Base-by-base conservation (phyloP, 2,329 filamentous ascomycete genomes). In the Juglanconis oblonga region DNA sequence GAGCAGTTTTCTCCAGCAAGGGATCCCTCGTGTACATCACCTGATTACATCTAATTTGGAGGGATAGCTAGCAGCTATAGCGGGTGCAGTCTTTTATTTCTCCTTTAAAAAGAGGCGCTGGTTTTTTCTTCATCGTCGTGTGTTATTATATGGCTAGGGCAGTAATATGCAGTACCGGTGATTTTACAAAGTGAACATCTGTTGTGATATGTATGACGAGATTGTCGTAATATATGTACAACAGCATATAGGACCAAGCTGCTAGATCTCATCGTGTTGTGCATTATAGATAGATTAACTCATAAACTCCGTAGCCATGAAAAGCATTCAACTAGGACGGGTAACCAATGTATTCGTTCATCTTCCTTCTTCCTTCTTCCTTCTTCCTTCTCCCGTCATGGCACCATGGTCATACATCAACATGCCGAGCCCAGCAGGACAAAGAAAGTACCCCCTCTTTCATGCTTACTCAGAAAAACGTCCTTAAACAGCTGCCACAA, bases 401-500 rank as follows among this genome's bases (percentile, higher is more conserved):
- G n/a, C 33, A 40, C 35, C 9, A n/a, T 17, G 36, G 49, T n/a
- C 29, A 36, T 17, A 24, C 13, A 31, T 2, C 2, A 24, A 24
- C n/a, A 52, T 8, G 10, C 38, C 38, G 5, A 42, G 4, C 10
- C 10, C 11, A 11, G n/a, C 38, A 4, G 38, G 38, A 10, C n/a
- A 11, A 9, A 42, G 4, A 42, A 42, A 42, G 4, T 13, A 7
- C 9, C 11, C 5, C 40, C 44, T 44, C 24, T 11, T 47, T 13
- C 9, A 11, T 24, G 17, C 40, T n/a, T 38, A 13, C 24, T 17
- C n/a, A 24, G 6, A 7, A 14, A 36, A 40, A 7, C 24, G 5
- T 42, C 29, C 13, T 61, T 57, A 65, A 62, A 53, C 45, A 5
- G 17, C 64, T 58, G 69, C 70, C 3, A 66, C 59, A 69, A 86